Evolutionary conservation across 768 basidiomycete species (phyloP), one percentile per base, ranked within the genome.

Genomic region (Boletus reticulatus): DNA sequence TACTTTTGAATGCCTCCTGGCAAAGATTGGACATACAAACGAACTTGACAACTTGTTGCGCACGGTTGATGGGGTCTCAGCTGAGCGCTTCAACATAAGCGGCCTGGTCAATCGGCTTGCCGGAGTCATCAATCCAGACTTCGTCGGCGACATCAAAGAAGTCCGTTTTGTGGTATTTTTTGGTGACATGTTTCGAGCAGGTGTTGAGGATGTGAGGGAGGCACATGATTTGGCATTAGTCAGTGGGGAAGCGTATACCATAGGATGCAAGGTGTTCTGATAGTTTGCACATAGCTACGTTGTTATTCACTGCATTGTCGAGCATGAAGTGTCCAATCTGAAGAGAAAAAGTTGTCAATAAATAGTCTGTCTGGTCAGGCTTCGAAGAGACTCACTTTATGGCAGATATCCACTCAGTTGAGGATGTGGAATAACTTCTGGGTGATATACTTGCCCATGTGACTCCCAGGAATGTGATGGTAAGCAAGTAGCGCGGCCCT

Each of bases 391-490:
- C 52, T 16, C 27, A 53, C 43, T 19, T 53, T 50, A 2, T 53
- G 6, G 0, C 27, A 17, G 0, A 57, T 49, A 2, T 22, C 22
- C 1, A 45, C 45, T 6, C 16, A 2, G 14, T 60, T 29, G 0
- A 57, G 31, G 5, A 54, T 16, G 14, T 19, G 17, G 3, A 51
- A 20, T 0, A 58, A 8, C 10, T 22, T 57, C 16, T 19, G 3
- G 1, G 55, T 55, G 5, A 67, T 51, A 14, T 62, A 51, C 1
- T 38, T 39, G 0, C 63, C 63, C 0, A 52, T 61, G 32, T 64
- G 61, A 39, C 57, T 60, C 0, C 58, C 56, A 37, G 60, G 55
- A 3, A 67, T 5, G 1, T 57, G 45, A 2, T 60, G 62, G 42
- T 59, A 67, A 1, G 58, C 49, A 0, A 65, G 44, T 0, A 63